A percentile compares a stretch with the other conserved stretches of the same genome.
Evolutionary conservation across 768 basidiomycete species (phyloP).

Genomic region (Boletus coccyginus): DNA sequence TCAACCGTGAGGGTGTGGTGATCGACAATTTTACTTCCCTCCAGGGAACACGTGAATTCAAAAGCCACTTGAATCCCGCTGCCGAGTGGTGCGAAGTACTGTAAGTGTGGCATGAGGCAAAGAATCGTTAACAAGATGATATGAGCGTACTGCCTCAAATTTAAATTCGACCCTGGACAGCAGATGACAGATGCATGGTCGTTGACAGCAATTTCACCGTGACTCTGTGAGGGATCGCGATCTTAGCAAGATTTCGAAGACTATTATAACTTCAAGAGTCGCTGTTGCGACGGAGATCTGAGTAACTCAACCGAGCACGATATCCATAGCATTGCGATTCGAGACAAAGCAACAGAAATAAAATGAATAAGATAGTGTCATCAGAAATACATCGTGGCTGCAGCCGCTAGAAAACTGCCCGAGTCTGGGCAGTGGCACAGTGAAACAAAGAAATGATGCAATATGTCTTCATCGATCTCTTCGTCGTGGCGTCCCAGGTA

Average conservation of each 20-base stretch:
- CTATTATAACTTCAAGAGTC: not conserved
- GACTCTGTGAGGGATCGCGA: not conserved
- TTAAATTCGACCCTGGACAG: not conserved
- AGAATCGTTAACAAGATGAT: not conserved
- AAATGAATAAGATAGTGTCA: constrained; percentile 31
- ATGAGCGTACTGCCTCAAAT: not conserved
- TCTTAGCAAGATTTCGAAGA: not conserved
- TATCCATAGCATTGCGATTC: constrained; percentile 27
- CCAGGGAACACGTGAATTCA: too few relatives aligned
- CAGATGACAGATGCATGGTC: too few relatives aligned
- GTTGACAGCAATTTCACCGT: not conserved
- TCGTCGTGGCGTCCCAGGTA: constrained; percentile 60
- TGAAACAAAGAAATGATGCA: constrained; percentile 1
- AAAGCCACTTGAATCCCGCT: not conserved
- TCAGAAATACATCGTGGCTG: constrained; percentile 27
- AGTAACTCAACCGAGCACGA: constrained; percentile 16
- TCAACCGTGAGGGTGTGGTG: too few relatives aligned
- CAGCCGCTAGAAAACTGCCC: constrained; percentile 4
- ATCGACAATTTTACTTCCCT: too few relatives aligned
- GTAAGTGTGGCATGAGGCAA: not conserved
- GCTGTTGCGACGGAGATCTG: too few relatives aligned
- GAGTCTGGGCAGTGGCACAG: constrained; percentile 1
- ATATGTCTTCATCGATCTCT: constrained; percentile 27
- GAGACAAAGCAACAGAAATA: constrained; percentile 31
- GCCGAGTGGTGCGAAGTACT: not conserved